Conservation (phyloP, 345 rosid species). For the Arabidopsis arenosa region DNA sequence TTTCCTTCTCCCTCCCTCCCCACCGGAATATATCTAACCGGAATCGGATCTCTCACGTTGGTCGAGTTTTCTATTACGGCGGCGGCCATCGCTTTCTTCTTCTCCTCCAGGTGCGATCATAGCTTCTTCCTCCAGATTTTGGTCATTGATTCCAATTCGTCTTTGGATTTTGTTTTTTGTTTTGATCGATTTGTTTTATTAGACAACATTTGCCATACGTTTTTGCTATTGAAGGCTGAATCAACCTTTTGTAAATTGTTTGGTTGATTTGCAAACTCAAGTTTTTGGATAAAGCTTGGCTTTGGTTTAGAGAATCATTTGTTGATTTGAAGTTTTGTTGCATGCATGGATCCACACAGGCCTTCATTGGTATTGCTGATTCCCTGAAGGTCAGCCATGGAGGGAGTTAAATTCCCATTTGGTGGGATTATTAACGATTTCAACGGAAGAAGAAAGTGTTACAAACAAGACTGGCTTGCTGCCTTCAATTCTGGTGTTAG, state of each 20-base stretch:
- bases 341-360: neutral
- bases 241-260: no score
- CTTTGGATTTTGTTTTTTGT: neutral
- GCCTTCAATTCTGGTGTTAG: slow-evolving; percentile 54
- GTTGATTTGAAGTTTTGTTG: no score
- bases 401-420: slow-evolving; percentile 47
- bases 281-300: no score
- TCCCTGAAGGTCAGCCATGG: slow-evolving; percentile 52
- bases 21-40: slow-evolving; percentile 15
- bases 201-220: no score
- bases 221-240: no score
- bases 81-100: slow-evolving; percentile 36
- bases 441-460: slow-evolving; percentile 64
- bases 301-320: no score
- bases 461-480: slow-evolving; percentile 60
- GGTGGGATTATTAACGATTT: slow-evolving; percentile 58
- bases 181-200: no score
- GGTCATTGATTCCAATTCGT: neutral
- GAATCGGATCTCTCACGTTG: slow-evolving; percentile 30
- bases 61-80: slow-evolving; percentile 14
- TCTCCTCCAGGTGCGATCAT: slow-evolving; percentile 39
- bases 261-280: no score
- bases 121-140: neutral
- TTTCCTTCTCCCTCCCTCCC: neutral
- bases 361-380: slow-evolving; percentile 33